Base-by-base conservation (phyloP, 2,329 filamentous ascomycete genomes). In the Cryphonectria parasitica region DNA sequence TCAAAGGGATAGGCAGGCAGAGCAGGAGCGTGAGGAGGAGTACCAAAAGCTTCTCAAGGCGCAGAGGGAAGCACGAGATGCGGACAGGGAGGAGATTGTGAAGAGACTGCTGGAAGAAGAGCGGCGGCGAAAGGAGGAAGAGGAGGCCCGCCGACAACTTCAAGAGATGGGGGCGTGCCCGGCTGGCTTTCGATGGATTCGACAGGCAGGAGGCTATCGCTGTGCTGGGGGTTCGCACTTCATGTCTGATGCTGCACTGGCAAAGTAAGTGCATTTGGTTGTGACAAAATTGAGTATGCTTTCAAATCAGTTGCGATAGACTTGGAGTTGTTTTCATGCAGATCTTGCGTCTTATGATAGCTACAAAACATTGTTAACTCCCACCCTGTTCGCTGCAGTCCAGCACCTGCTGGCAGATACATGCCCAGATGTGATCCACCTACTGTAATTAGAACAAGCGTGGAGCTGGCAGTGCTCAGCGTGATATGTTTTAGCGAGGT, bases 171-270 rank as follows among this genome's bases (percentile, higher is more conserved):
- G 91, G 0, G 65, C 78, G 0, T 94, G 91, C 77, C 81, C 83
- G 0, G 52, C 68, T 25, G 91, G 90, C 0, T 93, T 64, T 75
- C 68, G 70, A 0, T 94, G 91, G 91, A 88, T 91, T 36, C 88
- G 86, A 74, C 85, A 90, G 75, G 56, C 2, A 1, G 76, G 69
- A 2, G 91, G 91, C 0, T 93, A 88, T 77, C 78, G 89, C 6
- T 93, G 91, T 79, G 83, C 84, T 0, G 91, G 86, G 0, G 90
- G 90, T 0, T 76, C 75, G 2, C 91, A 93, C 79, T 91, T 76
- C 70, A 78, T 90, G 25, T 75, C 75, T 2, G 79, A 88, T 75
- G 76, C 66, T 52, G 70, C 79, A 63, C 69, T 83, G 64, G 34
- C 34, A n/a, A 41, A 36, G 13, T 19, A 41, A 36, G n/a, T 1